Base-by-base conservation (phyloP, 305 asterid genomes). In the Fraxinus ornus region DNA sequence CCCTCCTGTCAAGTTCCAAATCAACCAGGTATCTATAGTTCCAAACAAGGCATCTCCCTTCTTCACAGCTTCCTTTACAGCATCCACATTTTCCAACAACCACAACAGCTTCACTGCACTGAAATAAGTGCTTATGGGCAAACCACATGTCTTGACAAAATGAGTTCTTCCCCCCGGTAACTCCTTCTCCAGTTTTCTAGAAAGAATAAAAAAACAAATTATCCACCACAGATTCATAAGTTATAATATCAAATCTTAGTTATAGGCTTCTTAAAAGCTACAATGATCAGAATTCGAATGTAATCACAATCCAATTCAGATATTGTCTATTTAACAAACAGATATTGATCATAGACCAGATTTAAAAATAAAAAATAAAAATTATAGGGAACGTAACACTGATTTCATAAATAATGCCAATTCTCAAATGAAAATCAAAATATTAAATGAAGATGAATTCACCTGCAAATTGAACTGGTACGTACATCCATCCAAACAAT, bases 401-500 rank as follows among this genome's bases (percentile, higher is more conserved):
- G 47, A 39, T 8, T 39, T 39, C 47, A 39, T 7, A 39, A 39
- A 39, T 39, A 39, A 39, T 39, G 47, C 47, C 47, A 39, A 39
- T 44, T 10, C 52, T 44, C 52, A 12, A 2, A 44, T 9, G 15
- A n/a, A 19, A 19, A 41, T 55, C 44, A 3, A 33, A 2, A 37
- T 0, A n/a, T 15, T 10, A 64, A 12, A 41, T 49, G 49, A 49
- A 2, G 26, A 64, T 21, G 13, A 32, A 55, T 62, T 64, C 55
- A 94, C 99, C 98, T 93, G 98, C 98, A 93, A 60, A 94, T 88
- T 2, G 98, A 83, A 78, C 94, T 92, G 32, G 99, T 95, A 10
- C 99, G 97, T 8, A 79, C 97, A 57, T 95, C 99, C 99, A 95
- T 95, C 99, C 99, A 95, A 83, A 94, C 99, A 82, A 95, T 91